Percentiles rank a stretch among this genome's conserved stretches.
phyloP scores from a whole-genome alignment of 495 filamentous ascomycete genomes.

The Tuber calosporum region DNA sequence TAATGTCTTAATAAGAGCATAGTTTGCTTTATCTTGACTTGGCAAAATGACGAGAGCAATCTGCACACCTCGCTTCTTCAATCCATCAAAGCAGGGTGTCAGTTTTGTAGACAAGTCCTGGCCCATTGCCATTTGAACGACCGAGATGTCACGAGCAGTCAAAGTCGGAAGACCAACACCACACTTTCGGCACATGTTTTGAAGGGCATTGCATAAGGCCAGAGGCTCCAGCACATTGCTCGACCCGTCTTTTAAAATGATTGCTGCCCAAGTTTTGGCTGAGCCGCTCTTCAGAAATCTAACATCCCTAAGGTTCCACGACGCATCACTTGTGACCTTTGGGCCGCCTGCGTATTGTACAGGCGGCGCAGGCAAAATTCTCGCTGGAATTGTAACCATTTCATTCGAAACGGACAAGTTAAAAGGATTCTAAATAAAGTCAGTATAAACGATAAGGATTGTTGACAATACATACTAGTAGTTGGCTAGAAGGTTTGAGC shows the following conservation, averaged over 20 bases:
- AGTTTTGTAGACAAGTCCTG: neutral
- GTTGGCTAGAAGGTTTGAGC: conserved; percentile 55
- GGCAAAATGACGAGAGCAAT: conserved; percentile 37
- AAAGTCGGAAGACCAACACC: neutral
- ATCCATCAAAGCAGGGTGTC: conserved; percentile 18
- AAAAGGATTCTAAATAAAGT: conserved; percentile 28
- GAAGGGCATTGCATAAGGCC: conserved; percentile 9
- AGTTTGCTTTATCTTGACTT: conserved; percentile 30
- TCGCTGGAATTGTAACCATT: conserved; percentile 37
- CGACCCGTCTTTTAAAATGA: conserved; percentile 24
- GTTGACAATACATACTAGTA: conserved; percentile 51
- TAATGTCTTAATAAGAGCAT: conserved; percentile 36
- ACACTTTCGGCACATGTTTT: neutral
- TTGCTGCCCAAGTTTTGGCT: conserved; percentile 31
- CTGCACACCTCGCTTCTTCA: conserved; percentile 70
- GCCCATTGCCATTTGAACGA: neutral
- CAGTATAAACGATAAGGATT: conserved; percentile 51
- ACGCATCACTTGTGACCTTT: conserved; percentile 16
- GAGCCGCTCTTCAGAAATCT: conserved; percentile 23
- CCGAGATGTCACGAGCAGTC: neutral
- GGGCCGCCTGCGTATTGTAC: conserved; percentile 21
- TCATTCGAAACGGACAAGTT: conserved; percentile 35
- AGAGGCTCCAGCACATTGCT: conserved; percentile 28
- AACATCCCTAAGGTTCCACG: conserved; percentile 34
- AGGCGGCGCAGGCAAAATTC: conserved; percentile 30